Conservation (phyloP, 495 filamentous ascomycete genomes). For the Aspergillus indologenus region DNA sequence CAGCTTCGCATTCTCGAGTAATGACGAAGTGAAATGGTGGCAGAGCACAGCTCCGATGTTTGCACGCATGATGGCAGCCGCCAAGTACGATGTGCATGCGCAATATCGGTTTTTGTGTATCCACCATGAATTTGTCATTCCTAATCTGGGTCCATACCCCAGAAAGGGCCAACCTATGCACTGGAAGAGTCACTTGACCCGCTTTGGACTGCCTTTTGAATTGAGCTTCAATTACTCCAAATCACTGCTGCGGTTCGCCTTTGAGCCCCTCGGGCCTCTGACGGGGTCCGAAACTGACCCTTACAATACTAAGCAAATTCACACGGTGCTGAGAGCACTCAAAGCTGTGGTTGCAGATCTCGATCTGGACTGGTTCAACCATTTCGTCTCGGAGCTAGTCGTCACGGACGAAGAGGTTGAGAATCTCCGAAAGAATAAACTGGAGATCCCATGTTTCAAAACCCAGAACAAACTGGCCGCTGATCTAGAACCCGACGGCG, state of each 20-base stretch:
- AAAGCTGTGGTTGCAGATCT: neutral
- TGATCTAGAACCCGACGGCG: neutral
- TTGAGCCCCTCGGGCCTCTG: conserved; percentile 13
- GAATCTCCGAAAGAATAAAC: neutral
- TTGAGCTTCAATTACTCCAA: conserved; percentile 6
- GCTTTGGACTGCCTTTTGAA: conserved; percentile 1
- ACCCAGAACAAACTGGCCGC: neutral
- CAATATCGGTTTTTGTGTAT: neutral
- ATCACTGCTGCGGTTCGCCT: neutral
- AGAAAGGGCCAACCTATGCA: neutral
- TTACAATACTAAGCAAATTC: neutral
- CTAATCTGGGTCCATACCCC: neutral
- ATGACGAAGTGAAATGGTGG: conserved; percentile 3
- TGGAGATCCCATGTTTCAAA: neutral
- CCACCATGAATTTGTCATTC: neutral
- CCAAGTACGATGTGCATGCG: neutral
- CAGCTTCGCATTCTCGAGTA: neutral
- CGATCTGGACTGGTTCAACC: neutral
- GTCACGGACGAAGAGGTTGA: neutral
- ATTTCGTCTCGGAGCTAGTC: neutral
- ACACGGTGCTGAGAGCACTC: neutral
- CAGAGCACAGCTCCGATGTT: neutral
- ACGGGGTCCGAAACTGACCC: conserved; percentile 14
- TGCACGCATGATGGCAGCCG: neutral
- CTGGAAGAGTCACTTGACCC: neutral